Base-by-base conservation (phyloP, 2,329 filamentous ascomycete genomes). In the Aureobasidium sp. region DNA sequence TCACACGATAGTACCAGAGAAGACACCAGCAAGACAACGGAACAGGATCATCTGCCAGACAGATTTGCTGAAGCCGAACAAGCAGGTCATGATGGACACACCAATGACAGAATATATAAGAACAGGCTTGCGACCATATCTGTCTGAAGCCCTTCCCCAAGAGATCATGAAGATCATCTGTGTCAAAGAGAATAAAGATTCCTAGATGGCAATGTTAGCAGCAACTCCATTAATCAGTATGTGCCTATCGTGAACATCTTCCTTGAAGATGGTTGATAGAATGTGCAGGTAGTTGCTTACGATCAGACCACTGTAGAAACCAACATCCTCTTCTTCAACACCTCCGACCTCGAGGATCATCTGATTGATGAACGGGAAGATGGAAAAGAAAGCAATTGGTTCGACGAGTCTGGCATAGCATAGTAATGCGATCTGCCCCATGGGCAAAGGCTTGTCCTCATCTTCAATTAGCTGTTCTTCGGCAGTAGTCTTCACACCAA, bases 341-440 rank as follows among this genome's bases (percentile, higher is more conserved):
- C 74, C 62, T 8, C 85, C 86, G 55, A 83, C 84, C 54, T 79
- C 74, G 66, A 79, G 73, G 32, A 88, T 81, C 87, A 91, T 91
- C 63, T 84, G 74, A 62, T 83, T 88, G 68, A 93, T 79, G 69
- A 86, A 91, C 1, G 87, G 85, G 61, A 91, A 86, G 65, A 91
- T 88, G 64, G 77, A 81, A 72, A 90, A 91, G 71, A 88, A 91
- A n/a, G 86, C 85, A 35, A 90, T 77, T 1, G 88, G 86, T 63
- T 91, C 88, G 39, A 88, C 74, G 22, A 87, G 64, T 5, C 86
- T 80, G 1, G 83, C 82, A 64, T 83, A 86, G 72, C 87, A 91
- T 11, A 93, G 79, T 10, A 86, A 68, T 27, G 85, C 66, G 49
- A 93, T 81, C 65, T 91, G 88, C n/a, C 65, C 50, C 57, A 71